phyloP scores from a whole-genome alignment of 2,329 filamentous ascomycete genomes.

The Fusarium oxysporum region DNA sequence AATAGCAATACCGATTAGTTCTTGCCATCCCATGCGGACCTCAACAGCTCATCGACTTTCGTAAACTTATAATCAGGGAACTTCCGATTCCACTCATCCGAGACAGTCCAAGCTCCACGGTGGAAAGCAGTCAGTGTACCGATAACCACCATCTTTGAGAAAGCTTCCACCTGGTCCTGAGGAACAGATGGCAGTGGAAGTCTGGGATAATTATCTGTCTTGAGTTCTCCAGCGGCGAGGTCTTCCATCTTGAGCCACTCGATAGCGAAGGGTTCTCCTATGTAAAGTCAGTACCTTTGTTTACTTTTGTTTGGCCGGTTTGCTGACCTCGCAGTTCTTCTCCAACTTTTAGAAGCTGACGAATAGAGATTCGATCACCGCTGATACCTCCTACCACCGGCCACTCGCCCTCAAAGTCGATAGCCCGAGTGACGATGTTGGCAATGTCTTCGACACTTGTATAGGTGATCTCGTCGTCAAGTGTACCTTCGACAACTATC shows the following conservation, averaged over 20 bases:
- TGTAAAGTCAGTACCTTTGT: rapidly evolving
- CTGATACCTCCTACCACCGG: neutral
- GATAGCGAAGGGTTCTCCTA: neutral
- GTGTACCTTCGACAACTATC: neutral
- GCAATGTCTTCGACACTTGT: neutral
- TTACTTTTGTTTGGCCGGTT: rapidly evolving
- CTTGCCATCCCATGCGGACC: rapidly evolving
- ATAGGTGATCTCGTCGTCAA: neutral
- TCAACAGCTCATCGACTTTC: neutral
- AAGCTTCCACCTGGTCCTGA: neutral
- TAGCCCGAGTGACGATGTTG: neutral
- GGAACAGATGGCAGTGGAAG: neutral
- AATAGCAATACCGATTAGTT: neutral
- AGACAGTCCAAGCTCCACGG: neutral
- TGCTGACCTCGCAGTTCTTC: neutral
- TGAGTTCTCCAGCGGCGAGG: neutral
- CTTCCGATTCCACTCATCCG: neutral
- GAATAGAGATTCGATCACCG: neutral
- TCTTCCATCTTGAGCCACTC: slow-evolving; percentile 18
- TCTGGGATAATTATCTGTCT: neutral
- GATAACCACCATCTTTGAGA: slow-evolving; percentile 6
- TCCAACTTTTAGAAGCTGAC: neutral
- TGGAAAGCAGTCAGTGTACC: neutral
- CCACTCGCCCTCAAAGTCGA: neutral
- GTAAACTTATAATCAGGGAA: neutral